phyloP scores from a whole-genome alignment of 352 stramenopile genomes.

The Globisporangium barbulae region DNA sequence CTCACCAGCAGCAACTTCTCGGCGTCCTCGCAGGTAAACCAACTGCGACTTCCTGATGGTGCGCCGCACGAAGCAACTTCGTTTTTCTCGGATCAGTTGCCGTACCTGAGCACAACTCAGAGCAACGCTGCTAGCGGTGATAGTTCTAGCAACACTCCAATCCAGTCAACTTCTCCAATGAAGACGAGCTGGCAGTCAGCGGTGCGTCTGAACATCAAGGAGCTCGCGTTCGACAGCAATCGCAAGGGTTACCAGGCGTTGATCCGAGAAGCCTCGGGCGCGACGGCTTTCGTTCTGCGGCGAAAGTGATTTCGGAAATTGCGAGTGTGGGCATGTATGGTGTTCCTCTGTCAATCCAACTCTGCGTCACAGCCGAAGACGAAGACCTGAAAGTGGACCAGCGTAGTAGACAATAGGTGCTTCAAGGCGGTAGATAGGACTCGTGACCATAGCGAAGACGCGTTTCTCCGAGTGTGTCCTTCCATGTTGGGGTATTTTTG shows the following conservation, averaged over 20 bases:
- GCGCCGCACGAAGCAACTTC: background rate
- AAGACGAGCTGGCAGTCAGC: slow-evolving; percentile 1
- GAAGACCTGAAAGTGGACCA: too few species aligned
- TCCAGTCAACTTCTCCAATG: background rate
- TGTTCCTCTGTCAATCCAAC: background rate
- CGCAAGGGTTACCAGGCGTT: slow-evolving; percentile 13
- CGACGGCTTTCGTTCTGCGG: background rate
- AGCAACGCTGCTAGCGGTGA: background rate
- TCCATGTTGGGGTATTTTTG: background rate
- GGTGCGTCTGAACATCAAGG: slow-evolving; percentile 10
- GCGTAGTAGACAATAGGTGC: too few species aligned
- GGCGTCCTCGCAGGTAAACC: background rate
- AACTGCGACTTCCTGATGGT: background rate
- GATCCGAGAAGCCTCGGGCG: slow-evolving; percentile 12
- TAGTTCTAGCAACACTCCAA: background rate
- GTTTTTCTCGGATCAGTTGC: background rate
- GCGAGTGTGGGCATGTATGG: background rate
- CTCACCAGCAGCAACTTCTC: background rate
- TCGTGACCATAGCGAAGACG: too few species aligned
- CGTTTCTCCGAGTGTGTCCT: too few species aligned
- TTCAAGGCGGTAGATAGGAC: too few species aligned
- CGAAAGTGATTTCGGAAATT: slow-evolving; percentile 1
- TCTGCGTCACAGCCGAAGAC: background rate
- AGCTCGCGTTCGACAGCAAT: slow-evolving; percentile 8
- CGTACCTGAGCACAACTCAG: background rate